A percentile compares a stretch with the other conserved stretches of the same genome.
phyloP scores from a whole-genome alignment of 2,329 filamentous ascomycete species.

The Hymenoscyphus scutula region DNA sequence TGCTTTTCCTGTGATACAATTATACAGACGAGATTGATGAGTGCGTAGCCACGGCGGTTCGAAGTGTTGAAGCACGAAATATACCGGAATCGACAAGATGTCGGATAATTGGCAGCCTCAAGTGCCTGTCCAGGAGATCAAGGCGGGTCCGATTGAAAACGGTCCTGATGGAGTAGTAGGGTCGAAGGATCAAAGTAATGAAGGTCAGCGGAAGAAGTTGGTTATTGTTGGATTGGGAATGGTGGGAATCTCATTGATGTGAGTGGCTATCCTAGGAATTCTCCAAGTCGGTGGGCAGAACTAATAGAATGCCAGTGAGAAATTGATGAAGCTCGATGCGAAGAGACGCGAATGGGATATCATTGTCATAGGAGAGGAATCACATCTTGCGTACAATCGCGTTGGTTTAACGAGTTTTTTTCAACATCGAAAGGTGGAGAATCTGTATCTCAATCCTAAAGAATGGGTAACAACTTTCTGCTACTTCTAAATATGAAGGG shows the following conservation, averaged over 20 bases:
- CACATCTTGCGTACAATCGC: constrained; percentile 85
- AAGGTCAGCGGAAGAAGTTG: constrained; percentile 56
- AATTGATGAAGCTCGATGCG: constrained; percentile 80
- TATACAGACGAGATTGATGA: background rate
- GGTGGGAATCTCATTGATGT: constrained; percentile 90
- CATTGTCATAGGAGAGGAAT: constrained; percentile 82
- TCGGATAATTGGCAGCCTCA: constrained; percentile 32
- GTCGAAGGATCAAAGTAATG: constrained; percentile 26
- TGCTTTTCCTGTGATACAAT: background rate
- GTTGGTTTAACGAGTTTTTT: constrained; percentile 90
- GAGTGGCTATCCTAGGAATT: constrained; percentile 39
- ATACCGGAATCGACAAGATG: constrained; percentile 20
- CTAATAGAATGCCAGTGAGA: constrained; percentile 59
- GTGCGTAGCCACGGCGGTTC: background rate
- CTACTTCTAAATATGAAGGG: too few species aligned
- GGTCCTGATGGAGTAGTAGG: constrained; percentile 29
- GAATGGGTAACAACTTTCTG: constrained; percentile 63
- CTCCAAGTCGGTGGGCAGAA: background rate
- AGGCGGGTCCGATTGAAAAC: constrained; percentile 23
- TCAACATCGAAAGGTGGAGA: constrained; percentile 78
- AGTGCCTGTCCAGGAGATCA: constrained; percentile 26
- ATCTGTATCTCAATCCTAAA: constrained; percentile 80
- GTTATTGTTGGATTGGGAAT: constrained; percentile 88
- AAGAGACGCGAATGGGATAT: constrained; percentile 74
- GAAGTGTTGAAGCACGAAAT: too few species aligned